Evolutionary conservation across 2,329 filamentous ascomycete species (phyloP).

Genomic region (Clarireedia monteithiana): DNA sequence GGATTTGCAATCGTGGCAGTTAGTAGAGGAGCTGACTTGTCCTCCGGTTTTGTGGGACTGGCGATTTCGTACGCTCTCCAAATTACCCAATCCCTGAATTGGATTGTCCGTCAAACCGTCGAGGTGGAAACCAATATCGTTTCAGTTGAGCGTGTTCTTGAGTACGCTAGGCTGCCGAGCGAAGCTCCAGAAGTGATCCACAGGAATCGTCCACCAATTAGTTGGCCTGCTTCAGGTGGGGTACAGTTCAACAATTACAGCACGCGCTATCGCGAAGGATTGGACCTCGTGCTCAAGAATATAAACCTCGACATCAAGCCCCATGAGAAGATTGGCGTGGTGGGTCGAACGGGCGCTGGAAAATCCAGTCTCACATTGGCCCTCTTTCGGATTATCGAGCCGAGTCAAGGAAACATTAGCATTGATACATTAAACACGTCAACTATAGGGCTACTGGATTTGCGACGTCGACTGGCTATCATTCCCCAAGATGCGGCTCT

Average conservation of each 20-base stretch:
- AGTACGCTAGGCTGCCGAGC: constrained; percentile 85
- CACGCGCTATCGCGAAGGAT: constrained; percentile 79
- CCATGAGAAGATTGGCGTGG: constrained; percentile 96
- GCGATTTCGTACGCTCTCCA: constrained; percentile 96
- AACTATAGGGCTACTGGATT: constrained; percentile 79
- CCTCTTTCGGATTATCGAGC: constrained; percentile 92
- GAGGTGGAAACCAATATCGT: constrained; percentile 99
- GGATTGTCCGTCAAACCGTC: constrained; percentile 97
- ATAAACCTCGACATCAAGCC: constrained; percentile 88
- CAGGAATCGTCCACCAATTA: constrained; percentile 75
- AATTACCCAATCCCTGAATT: constrained; percentile 95
- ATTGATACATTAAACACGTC: constrained; percentile 89
- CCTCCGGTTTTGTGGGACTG: constrained; percentile 75
- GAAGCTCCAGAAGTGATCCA: constrained; percentile 93
- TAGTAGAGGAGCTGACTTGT: constrained; percentile 54
- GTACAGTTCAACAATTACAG: constrained; percentile 92
- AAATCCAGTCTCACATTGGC: constrained; percentile 92
- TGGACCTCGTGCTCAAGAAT: constrained; percentile 90
- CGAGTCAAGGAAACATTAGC: constrained; percentile 70
- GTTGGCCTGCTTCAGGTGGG: constrained; percentile 85
- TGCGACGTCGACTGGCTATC: constrained; percentile 84
- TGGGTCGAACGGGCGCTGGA: constrained; percentile 90
- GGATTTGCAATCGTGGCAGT: constrained; percentile 77
- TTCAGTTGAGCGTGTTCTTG: constrained; percentile 92
- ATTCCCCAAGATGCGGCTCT: constrained; percentile 96